Base-by-base conservation (phyloP, 495 filamentous ascomycete genomes). In the Penicillium simplicissimum region DNA sequence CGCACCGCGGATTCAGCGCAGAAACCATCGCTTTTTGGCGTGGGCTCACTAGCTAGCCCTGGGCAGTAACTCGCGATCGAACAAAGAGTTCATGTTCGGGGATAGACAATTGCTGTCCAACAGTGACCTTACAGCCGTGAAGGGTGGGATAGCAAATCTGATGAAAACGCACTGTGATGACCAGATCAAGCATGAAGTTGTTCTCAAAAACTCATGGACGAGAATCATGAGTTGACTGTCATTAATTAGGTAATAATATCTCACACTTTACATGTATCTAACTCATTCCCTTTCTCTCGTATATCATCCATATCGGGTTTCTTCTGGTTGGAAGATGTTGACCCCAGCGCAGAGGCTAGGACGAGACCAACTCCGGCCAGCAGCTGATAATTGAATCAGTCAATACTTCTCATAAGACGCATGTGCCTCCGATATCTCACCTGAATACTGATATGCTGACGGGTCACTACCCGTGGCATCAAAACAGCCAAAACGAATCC, bases 351-450 rank as follows among this genome's bases (percentile, higher is more conserved):
- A 28, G 48, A 52, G 15, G 28, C 28, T 5, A 52, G 17, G 31
- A 52, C 31, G 13, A 52, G 31, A n/a, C 48, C 28, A 52, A 52
- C 48, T n/a, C 48, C 48, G 48, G 31, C 31, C 13, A 52, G 48
- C 13, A 52, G 48, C 48, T 52, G n/a, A 28, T 31, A 15, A 31
- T 31, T n/a, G n/a, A 34, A 33, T 52, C n/a, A 34, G 23, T 13
- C 10, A 19, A 11, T n/a, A 11, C 23, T n/a, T n/a, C 9, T 52
- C 7, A 8, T 1, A 52, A 15, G n/a, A 28, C 7, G 2, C 8
- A 1, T 2, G n/a, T 11, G 6, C 7, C 14, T 8, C 9, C 13
- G 5, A 8, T 5, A 31, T 28, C 48, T 52, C n/a, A 52, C 48
- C 48, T 52, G 7, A 11, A 52, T 11, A 33, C 25, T 31, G 8